Conservation (phyloP, 805 yeast genomes). For the Saccharomycopsis sp. region DNA sequence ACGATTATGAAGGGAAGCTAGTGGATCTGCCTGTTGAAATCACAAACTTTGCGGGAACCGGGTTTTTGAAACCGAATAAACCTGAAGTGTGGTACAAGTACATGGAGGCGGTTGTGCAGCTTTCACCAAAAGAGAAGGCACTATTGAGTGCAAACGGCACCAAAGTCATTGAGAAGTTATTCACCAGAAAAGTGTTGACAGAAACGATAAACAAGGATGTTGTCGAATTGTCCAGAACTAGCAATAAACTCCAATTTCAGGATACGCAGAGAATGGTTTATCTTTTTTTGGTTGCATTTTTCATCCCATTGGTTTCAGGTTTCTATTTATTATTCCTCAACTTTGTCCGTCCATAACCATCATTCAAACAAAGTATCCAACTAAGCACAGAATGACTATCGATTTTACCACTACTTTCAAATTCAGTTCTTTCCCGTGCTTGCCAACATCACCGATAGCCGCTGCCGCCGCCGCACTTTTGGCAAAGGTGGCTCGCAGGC, state of each 20-base stretch:
- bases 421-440: too few species aligned
- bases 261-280: slow-evolving; percentile 9
- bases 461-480: too few species aligned
- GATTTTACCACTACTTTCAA: too few species aligned
- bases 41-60: slow-evolving; percentile 40
- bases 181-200: slow-evolving; percentile 34
- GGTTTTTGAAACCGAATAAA: slow-evolving; percentile 47
- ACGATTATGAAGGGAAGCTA: slow-evolving; percentile 24
- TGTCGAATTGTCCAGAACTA: slow-evolving; percentile 19
- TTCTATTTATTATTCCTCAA: too few species aligned
- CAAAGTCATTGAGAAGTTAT: slow-evolving; percentile 26
- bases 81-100: slow-evolving; percentile 47
- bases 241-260: slow-evolving; percentile 4
- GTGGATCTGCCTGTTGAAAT: slow-evolving; percentile 8
- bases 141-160: slow-evolving; percentile 26
- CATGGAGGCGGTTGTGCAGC: slow-evolving; percentile 32
- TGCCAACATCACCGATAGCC: too few species aligned
- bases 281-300: slow-evolving; percentile 1
- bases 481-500: too few species aligned
- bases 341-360: too few species aligned
- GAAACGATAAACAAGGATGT: slow-evolving; percentile 30
- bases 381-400: too few species aligned
- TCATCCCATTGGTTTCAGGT: too few species aligned
- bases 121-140: slow-evolving; percentile 19
- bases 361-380: too few species aligned